A percentile compares a stretch with the other conserved stretches of the same genome.
Evolutionary conservation across 257 asterid species (phyloP).

Genomic region (Echium plantagineum): DNA sequence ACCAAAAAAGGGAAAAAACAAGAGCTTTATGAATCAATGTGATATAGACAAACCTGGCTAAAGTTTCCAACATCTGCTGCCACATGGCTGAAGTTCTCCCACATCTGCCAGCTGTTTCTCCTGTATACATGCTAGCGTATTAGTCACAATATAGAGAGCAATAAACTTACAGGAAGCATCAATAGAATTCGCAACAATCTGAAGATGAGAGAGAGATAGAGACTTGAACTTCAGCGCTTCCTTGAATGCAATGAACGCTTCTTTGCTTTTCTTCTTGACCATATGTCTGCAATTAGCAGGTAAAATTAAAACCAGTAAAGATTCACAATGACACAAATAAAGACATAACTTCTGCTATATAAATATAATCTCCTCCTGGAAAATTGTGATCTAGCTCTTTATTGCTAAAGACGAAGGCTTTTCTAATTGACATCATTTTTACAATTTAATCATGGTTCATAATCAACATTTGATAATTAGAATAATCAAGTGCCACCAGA

Average conservation of each 20-base stretch:
- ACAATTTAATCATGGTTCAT: not conserved
- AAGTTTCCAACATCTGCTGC: constrained; percentile 76
- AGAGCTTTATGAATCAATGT: not conserved
- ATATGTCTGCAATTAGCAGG: constrained; percentile 30
- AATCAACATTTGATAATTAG: too few relatives aligned
- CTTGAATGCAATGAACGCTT: constrained; percentile 84
- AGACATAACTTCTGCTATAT: too few relatives aligned
- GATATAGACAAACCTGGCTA: constrained; percentile 20
- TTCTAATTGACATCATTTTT: not conserved
- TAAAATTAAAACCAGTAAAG: constrained; percentile 2
- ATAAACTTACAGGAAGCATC: not conserved
- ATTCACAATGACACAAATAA: not conserved
- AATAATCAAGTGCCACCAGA: too few relatives aligned
- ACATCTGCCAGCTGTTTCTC: constrained; percentile 95
- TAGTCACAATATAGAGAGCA: not conserved
- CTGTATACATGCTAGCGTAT: constrained; percentile 4
- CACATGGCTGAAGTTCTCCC: constrained; percentile 88
- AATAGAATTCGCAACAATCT: not conserved
- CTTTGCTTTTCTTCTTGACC: constrained; percentile 71
- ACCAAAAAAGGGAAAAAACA: not conserved
- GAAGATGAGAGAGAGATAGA: constrained; percentile 1
- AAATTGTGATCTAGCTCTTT: not conserved
- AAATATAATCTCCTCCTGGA: not conserved
- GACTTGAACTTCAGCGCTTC: constrained; percentile 80
- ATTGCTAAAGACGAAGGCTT: not conserved